Base-by-base conservation (phyloP, 495 filamentous ascomycete genomes). In the Achaetomiella virescens region DNA sequence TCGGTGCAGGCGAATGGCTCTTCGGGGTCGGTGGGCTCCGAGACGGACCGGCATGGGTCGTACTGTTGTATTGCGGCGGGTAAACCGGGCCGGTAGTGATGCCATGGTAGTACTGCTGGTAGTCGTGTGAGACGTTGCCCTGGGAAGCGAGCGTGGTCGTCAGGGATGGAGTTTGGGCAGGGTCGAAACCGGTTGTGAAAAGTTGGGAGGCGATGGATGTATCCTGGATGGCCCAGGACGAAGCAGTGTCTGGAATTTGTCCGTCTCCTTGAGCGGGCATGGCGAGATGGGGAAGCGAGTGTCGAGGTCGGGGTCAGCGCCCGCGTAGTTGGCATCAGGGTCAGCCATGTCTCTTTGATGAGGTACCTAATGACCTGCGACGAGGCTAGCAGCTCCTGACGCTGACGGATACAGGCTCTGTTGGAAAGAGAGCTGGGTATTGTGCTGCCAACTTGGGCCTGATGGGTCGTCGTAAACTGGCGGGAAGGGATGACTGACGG, bases 311-410 rank as follows among this genome's bases (percentile, higher is more conserved):
- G 43, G 35, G 44, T 55, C 36, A 17, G 15, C 4, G 18, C 35
- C 52, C 33, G 42, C n/a, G 17, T 48, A 10, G 43, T 48, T 18
- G 43, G 44, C 24, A 5, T 42, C 25, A 9, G 36, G n/a, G 31
- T 3, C 18, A 5, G 44, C 24, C 52, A 55, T 55, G 44, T 48
- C 52, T 55, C 44, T 47, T 2, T 8, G n/a, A n/a, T 55, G 52
- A 55, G 52, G 43, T n/a, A 35, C 9, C 44, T 55, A 55, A 11
- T 8, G 12, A 29, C 24, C 44, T 47, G 17, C 52, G 52, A 12
- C 35, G 25, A 48, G 20, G 48, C 52, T 41, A 6, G 44, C 6
- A 3, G 6, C 44, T 24, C 6, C 52, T 17, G 44, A 25, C 14
- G 17, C n/a, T 11, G 43, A 29, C 15, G 12, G 10, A 21, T 15